A percentile compares a stretch with the other conserved stretches of the same genome.
Evolutionary conservation across 495 filamentous ascomycete species (phyloP).

Genomic region (Talaromyces ruber): DNA sequence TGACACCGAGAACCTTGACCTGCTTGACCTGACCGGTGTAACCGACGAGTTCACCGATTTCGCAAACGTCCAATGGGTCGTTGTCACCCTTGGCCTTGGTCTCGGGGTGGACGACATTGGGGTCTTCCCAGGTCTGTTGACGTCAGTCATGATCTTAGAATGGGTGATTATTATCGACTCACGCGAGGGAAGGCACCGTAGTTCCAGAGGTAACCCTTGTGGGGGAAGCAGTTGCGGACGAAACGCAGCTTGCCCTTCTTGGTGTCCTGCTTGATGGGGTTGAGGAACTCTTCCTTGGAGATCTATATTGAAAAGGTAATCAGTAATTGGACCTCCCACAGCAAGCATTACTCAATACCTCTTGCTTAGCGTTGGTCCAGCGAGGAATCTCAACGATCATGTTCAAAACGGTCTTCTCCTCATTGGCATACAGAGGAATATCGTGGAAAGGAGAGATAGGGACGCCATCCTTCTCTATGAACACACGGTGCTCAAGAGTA

Average conservation of each 20-base stretch:
- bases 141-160: constrained; percentile 10
- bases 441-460: constrained; percentile 97
- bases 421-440: constrained; percentile 93
- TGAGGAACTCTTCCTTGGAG: constrained; percentile 93
- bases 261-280: constrained; percentile 80
- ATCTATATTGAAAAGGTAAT: constrained; percentile 45
- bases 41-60: constrained; percentile 96
- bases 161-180: constrained; percentile 17
- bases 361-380: constrained; percentile 99
- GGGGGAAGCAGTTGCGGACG: constrained; percentile 99
- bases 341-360: constrained; percentile 49
- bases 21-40: constrained; percentile 96
- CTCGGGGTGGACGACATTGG: constrained; percentile 88
- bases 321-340: background rate
- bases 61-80: constrained; percentile 98
- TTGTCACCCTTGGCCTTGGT: constrained; percentile 99
- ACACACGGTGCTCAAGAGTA: constrained; percentile 95
- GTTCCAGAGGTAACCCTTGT: constrained; percentile 99
- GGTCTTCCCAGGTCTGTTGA: constrained; percentile 94
- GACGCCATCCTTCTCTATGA: constrained; percentile 93
- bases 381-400: constrained; percentile 99
- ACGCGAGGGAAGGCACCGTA: constrained; percentile 99
- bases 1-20: constrained; percentile 98
- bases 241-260: constrained; percentile 65
- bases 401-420: constrained; percentile 88